Evolutionary conservation across 1,284 basidiomycete genomes (phyloP).

Genomic region (Xerocomus minutiporus): DNA sequence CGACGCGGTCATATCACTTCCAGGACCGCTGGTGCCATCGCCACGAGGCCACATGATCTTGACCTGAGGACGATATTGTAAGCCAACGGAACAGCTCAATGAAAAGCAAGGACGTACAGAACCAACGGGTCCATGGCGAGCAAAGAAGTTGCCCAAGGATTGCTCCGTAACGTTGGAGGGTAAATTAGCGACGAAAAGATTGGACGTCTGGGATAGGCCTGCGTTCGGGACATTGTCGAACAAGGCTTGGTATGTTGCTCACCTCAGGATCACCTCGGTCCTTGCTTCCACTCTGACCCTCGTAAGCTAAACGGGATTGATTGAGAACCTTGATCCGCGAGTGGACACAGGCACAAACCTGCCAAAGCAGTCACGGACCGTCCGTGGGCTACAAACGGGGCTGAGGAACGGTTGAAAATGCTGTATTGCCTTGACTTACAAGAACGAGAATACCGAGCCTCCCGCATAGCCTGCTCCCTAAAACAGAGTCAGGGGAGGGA

Average conservation of each 20-base stretch:
- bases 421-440: constrained; percentile 39
- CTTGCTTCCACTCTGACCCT: constrained; percentile 83
- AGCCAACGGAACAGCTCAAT: neutral
- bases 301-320: constrained; percentile 53
- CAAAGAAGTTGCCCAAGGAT: constrained; percentile 82
- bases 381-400: constrained; percentile 36
- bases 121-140: constrained; percentile 63
- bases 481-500: neutral
- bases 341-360: constrained; percentile 42
- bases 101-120: constrained; percentile 43
- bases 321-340: constrained; percentile 2
- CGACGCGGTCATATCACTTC: constrained; percentile 68
- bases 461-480: constrained; percentile 88
- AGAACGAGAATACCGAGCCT: constrained; percentile 73
- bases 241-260: constrained; percentile 9
- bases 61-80: constrained; percentile 44
- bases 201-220: constrained; percentile 66
- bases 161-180: constrained; percentile 83
- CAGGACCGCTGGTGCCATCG: constrained; percentile 59
- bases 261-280: constrained; percentile 82
- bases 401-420: neutral
- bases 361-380: constrained; percentile 84
- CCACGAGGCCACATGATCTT: constrained; percentile 95
- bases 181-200: constrained; percentile 89
- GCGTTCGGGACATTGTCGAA: constrained; percentile 5